phyloP scores from a whole-genome alignment of 1,139 yeast species.

The Taphrina wiesneri region DNA sequence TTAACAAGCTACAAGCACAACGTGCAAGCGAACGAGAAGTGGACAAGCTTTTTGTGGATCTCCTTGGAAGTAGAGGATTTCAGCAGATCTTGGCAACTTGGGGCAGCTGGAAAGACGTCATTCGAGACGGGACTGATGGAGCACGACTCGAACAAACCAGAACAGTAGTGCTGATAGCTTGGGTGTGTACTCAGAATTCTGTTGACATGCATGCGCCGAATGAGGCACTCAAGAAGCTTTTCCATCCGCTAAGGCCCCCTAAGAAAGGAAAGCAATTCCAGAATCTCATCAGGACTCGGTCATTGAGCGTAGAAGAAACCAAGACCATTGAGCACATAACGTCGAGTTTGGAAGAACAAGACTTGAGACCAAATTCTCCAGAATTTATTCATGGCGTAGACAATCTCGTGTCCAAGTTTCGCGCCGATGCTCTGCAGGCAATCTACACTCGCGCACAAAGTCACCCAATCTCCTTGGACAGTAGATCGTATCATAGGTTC shows the following conservation, averaged over 20 bases:
- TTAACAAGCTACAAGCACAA: background rate
- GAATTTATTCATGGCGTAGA: background rate
- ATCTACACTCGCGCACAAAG: background rate
- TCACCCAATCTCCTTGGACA: background rate
- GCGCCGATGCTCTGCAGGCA: background rate
- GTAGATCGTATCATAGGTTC: background rate
- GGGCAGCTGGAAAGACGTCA: background rate
- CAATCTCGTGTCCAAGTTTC: background rate
- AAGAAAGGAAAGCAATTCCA: background rate
- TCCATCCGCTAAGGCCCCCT: background rate
- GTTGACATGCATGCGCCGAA: background rate
- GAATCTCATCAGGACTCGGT: background rate
- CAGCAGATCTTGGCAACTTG: background rate
- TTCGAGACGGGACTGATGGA: background rate
- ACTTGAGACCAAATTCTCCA: background rate
- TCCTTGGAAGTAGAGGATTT: background rate
- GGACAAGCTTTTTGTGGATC: background rate
- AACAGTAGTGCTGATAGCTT: background rate
- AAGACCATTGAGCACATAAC: background rate
- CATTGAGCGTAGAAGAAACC: background rate
- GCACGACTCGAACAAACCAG: slow-evolving; percentile 2
- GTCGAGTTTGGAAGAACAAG: background rate
- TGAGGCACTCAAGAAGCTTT: background rate
- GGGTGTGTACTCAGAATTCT: background rate
- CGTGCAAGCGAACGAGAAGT: slow-evolving; percentile 6